These are phyloP conservation scores for Iberis pinnata DNA, from an alignment of 345 rosid species.

Conservation along the genomic window DNA sequence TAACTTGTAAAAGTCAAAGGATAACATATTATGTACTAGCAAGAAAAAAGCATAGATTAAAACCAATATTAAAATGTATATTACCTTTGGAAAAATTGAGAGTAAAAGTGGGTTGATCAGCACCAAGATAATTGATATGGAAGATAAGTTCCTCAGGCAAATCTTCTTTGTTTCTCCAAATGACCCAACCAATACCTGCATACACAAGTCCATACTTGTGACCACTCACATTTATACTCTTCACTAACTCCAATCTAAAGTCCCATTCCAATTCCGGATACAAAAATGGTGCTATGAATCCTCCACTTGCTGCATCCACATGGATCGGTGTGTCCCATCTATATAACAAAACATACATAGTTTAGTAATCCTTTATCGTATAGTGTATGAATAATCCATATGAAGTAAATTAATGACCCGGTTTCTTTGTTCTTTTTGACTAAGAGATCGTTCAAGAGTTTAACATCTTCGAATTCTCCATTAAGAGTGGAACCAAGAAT, in stretches of 20 bases:
- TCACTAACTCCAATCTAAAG: conserved; percentile 49
- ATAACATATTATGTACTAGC: no score
- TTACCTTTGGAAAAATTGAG: conserved; percentile 59
- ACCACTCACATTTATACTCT: conserved; percentile 56
- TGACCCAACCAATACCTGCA: conserved; percentile 57
- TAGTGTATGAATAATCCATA: not conserved
- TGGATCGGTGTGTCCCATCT: conserved; percentile 63
- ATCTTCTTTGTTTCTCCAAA: conserved; percentile 58
- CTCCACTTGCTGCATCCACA: conserved; percentile 63
- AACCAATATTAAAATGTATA: not conserved
- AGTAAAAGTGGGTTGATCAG: conserved; percentile 61
- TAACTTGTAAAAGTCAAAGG: no score
- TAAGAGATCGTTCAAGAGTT: conserved; percentile 48
- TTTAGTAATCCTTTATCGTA: not conserved
- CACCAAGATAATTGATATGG: conserved; percentile 54
- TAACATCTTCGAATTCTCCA: conserved; percentile 62
- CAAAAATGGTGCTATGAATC: conserved; percentile 52
- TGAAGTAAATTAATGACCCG: conserved; percentile 13
- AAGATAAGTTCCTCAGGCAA: conserved; percentile 59
- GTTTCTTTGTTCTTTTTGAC: conserved; percentile 41
- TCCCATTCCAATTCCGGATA: conserved; percentile 65
- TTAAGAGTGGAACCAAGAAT: conserved; percentile 59
- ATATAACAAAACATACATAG: not conserved
- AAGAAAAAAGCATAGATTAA: no score
- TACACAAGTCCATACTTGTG: conserved; percentile 59